Evolutionary conservation across 345 rosid genomes (phyloP), one percentile per base, ranked within the genome.

Genomic region (Alliaria petiolata): DNA sequence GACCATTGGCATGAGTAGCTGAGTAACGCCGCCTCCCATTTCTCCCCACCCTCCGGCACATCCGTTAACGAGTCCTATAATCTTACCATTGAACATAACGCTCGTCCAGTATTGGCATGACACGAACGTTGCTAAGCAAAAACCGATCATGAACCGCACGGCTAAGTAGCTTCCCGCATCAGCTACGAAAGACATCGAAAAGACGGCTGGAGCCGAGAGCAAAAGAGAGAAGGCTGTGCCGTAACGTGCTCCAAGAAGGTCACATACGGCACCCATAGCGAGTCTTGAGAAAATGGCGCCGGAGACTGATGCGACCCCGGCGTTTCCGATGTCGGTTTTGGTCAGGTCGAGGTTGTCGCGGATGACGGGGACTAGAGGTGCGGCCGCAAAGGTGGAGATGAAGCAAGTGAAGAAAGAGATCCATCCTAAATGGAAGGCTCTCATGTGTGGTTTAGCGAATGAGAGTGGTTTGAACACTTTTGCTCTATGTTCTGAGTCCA

Each of bases 81-180:
- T 89, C 79, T 84, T 85, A 45, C 92, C 82, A 49, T 80, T 89
- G 72, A 89, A 92, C 98, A 92, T 89, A 6, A 88, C 86, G 55
- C 91, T 88, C 66, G 88, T 92, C 98, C 98, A 92, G 46, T 88
- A 92, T 58, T 88, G 95, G 70, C 95, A 89, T 1, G 98, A 92
- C 52, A 92, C 96, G 22, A 92, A 92, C 1, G 98, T 89, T 0
- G 98, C 98, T 3, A 92, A 85, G 58, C 90, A 88, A 71, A 92
- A 92, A 20, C 96, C 98, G 9, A 92, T 92, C 98, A 92, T 88
- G 82, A 92, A 92, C 54, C 96, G 76, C 3, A 88, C 89, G 0
- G 89, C 83, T 14, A 90, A 71, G 73, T 88, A 90, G 1, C 96
- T 85, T 8, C 85, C 82, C 0, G 98, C 89, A 1, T 69, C 39